A percentile compares a stretch with the other conserved stretches of the same genome.
These are phyloP conservation scores for Ogataea dorogensis DNA, from an alignment of 805 yeast genomes.

Conservation along the genomic window DNA sequence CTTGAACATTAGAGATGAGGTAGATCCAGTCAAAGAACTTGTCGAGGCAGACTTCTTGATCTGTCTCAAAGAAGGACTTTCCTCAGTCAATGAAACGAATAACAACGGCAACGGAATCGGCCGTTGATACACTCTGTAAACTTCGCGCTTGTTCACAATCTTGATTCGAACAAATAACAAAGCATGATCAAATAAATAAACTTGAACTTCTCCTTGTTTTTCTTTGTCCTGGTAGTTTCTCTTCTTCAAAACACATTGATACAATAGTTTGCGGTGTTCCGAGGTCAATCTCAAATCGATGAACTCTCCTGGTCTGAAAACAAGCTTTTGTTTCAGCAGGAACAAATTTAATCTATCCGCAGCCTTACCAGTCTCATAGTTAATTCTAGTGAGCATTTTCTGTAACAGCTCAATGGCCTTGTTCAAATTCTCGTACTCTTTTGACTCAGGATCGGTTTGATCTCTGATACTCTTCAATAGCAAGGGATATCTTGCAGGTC, in stretches of 20 bases:
- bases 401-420: constrained; percentile 75
- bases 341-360: constrained; percentile 89
- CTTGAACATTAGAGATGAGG: constrained; percentile 28
- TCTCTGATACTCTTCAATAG: constrained; percentile 80
- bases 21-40: constrained; percentile 30
- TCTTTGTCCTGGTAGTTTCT: constrained; percentile 68
- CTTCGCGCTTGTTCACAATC: constrained; percentile 84
- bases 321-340: constrained; percentile 79
- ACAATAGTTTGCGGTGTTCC: constrained; percentile 74
- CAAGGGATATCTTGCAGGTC: constrained; percentile 93
- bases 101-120: constrained; percentile 81
- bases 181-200: constrained; percentile 86
- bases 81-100: constrained; percentile 75
- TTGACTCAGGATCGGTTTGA: constrained; percentile 70
- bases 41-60: constrained; percentile 42
- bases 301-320: constrained; percentile 77
- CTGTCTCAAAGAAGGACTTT: constrained; percentile 59
- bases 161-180: constrained; percentile 82
- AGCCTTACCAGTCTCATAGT: constrained; percentile 88
- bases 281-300: constrained; percentile 83
- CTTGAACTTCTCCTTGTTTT: constrained; percentile 75
- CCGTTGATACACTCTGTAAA: constrained; percentile 84
- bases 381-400: constrained; percentile 72
- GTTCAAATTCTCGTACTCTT: constrained; percentile 66
- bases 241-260: constrained; percentile 73